A percentile compares a stretch with the other conserved stretches of the same genome.
Evolutionary conservation across 2,329 filamentous ascomycete species (phyloP).

Genomic region (Plenodomus tracheiphilus): DNA sequence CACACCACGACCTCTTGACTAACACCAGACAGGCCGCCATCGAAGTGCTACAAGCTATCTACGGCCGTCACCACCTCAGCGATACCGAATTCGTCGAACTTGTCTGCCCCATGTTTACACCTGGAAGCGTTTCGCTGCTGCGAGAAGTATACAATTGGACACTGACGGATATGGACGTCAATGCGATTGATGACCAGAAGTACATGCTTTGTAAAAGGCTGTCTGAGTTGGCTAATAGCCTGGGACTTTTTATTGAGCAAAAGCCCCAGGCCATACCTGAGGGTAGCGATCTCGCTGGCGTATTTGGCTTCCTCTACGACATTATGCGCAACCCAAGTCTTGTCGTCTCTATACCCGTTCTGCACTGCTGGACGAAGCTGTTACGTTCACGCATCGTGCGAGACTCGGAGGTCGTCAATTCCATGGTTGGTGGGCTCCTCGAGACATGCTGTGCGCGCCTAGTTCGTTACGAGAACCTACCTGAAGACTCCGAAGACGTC

Average conservation of each 20-base stretch:
- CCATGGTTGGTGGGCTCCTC: constrained; percentile 73
- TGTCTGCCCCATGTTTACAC: constrained; percentile 76
- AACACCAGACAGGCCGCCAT: constrained; percentile 57
- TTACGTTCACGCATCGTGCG: constrained; percentile 73
- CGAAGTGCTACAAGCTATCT: constrained; percentile 82
- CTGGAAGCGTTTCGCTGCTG: constrained; percentile 71
- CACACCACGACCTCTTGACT: constrained; percentile 8
- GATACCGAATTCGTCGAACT: constrained; percentile 78
- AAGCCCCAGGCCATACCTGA: constrained; percentile 69
- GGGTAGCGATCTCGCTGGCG: constrained; percentile 69
- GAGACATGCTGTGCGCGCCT: constrained; percentile 82
- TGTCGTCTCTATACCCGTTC: constrained; percentile 87
- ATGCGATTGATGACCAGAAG: constrained; percentile 86
- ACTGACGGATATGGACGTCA: constrained; percentile 72
- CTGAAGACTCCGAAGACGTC: constrained; percentile 78
- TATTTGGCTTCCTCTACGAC: constrained; percentile 77
- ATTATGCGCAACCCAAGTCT: constrained; percentile 85
- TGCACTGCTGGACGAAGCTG: constrained; percentile 87
- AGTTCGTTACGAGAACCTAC: constrained; percentile 83
- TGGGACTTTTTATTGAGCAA: constrained; percentile 82
- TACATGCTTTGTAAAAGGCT: constrained; percentile 93
- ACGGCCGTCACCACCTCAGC: constrained; percentile 71
- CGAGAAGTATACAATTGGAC: constrained; percentile 80
- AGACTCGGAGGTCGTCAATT: constrained; percentile 61
- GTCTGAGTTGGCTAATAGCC: constrained; percentile 86